Conservation (phyloP, 108 stramenopile species). For the Stephanodiscus minutulus region DNA sequence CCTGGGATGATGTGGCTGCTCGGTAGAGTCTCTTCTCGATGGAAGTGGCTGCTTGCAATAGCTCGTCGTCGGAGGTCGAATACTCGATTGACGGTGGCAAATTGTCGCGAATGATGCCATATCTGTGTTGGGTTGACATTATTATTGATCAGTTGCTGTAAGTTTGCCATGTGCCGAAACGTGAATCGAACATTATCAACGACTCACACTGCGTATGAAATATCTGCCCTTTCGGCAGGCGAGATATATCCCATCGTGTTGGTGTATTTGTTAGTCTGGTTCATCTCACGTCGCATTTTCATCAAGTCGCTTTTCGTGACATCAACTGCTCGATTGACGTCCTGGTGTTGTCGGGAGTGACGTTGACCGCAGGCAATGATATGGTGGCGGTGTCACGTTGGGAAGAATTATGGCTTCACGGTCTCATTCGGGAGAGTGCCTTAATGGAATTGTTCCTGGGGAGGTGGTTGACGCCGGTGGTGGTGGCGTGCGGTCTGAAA, state of each 20-base stretch:
- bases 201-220: slow-evolving; percentile 10
- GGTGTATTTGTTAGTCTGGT: background rate
- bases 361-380: too few species aligned
- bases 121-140: background rate
- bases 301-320: too few species aligned
- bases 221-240: slow-evolving; percentile 4
- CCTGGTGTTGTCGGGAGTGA: too few species aligned
- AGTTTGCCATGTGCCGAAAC: background rate
- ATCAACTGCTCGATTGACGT: too few species aligned
- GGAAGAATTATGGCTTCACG: too few species aligned
- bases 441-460: too few species aligned
- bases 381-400: too few species aligned
- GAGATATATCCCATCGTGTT: background rate
- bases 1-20: slow-evolving; percentile 1
- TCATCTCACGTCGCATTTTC: too few species aligned
- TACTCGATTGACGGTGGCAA: background rate
- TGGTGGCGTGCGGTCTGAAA: too few species aligned
- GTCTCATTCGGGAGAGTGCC: too few species aligned
- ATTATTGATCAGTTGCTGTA: background rate
- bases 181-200: background rate
- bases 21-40: slow-evolving; percentile 14
- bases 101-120: slow-evolving; percentile 10
- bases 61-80: slow-evolving; percentile 2
- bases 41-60: slow-evolving; percentile 1
- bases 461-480: too few species aligned